Conservation (phyloP, 2,329 filamentous ascomycete genomes). For the Dactylellina drechsleri region DNA sequence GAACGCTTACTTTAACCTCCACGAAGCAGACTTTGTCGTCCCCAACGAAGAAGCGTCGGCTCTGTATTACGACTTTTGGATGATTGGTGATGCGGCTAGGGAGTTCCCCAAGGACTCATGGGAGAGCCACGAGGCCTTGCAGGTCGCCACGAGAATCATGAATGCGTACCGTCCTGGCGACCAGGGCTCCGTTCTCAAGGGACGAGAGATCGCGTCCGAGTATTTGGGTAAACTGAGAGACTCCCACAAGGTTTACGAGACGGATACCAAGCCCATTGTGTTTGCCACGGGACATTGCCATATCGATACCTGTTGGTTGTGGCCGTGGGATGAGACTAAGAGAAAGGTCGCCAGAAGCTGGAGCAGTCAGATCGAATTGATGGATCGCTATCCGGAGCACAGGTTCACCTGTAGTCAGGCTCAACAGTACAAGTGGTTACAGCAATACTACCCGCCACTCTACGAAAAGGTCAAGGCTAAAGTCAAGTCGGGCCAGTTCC, state of each 20-base stretch:
- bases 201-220: conserved; percentile 81
- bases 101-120: conserved; percentile 90
- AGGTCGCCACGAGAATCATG: conserved; percentile 87
- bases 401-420: conserved; percentile 92
- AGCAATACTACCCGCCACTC: conserved; percentile 84
- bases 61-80: conserved; percentile 93
- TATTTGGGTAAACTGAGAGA: conserved; percentile 85
- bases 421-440: conserved; percentile 98
- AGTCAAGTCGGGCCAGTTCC: conserved; percentile 88
- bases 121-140: conserved; percentile 77
- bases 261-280: conserved; percentile 77
- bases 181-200: conserved; percentile 79
- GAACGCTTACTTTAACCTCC: conserved; percentile 81
- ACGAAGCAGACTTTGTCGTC: conserved; percentile 84
- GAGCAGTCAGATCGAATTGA: conserved; percentile 94
- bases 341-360: conserved; percentile 90
- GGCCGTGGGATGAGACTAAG: conserved; percentile 98
- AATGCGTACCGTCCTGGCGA: conserved; percentile 85
- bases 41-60: conserved; percentile 86
- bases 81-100: conserved; percentile 88
- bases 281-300: conserved; percentile 95
- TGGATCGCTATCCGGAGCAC: conserved; percentile 94
- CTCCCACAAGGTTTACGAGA: conserved; percentile 83
- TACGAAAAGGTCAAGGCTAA: conserved; percentile 92
- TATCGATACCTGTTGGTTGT: conserved; percentile 98